A percentile compares a stretch with the other conserved stretches of the same genome.
Evolutionary conservation across 2,329 filamentous ascomycete species (phyloP).

Genomic region (Claviceps humidiphila): DNA sequence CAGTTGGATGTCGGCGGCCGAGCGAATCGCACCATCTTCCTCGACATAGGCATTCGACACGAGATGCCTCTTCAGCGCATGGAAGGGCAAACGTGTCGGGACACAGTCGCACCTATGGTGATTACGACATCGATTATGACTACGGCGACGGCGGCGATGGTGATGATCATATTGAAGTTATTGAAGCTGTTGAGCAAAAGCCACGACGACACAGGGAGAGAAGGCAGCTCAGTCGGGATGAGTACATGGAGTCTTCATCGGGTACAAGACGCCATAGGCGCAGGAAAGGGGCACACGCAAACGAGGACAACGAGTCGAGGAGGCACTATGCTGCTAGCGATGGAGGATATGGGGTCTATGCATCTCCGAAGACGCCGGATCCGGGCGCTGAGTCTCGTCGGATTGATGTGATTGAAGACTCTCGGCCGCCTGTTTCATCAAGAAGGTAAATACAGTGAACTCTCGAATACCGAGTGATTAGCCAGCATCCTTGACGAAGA

Average conservation of each 20-base stretch:
- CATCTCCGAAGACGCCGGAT: constrained; percentile 16
- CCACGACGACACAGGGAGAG: constrained; percentile 6
- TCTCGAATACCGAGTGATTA: too few relatives aligned
- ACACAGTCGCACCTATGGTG: not conserved
- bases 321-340: constrained; percentile 14
- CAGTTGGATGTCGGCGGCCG: constrained; percentile 19
- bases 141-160: not conserved
- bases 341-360: constrained; percentile 15
- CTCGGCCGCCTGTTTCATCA: constrained; percentile 21
- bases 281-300: constrained; percentile 11
- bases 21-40: constrained; percentile 8
- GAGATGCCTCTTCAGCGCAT: constrained; percentile 9
- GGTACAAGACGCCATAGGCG: constrained; percentile 12
- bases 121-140: constrained; percentile 2
- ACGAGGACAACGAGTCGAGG: constrained; percentile 12
- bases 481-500: too few relatives aligned
- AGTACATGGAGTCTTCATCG: constrained; percentile 14
- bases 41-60: constrained; percentile 4
- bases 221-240: constrained; percentile 14
- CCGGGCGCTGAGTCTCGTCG: constrained; percentile 17
- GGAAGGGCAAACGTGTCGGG: constrained; percentile 1
- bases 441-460: constrained; percentile 13
- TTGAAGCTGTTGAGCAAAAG: constrained; percentile 14
- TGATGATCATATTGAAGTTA: constrained; percentile 13
- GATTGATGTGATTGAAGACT: constrained; percentile 19